Evolutionary conservation across 768 basidiomycete species (phyloP).

Genomic region (Calvatia gigantea): DNA sequence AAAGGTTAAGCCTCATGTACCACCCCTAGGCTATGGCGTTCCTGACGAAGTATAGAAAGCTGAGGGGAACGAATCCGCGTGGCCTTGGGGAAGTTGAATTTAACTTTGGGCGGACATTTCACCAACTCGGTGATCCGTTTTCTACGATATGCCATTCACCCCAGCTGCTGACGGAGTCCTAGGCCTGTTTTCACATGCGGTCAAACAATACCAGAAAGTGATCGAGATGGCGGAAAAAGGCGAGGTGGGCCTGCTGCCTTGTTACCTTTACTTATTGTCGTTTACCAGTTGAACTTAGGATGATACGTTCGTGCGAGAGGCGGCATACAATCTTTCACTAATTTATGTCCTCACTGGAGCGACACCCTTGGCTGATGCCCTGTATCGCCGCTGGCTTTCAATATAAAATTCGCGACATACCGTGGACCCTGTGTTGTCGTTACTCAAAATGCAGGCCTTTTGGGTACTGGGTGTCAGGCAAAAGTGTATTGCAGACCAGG

Average conservation of each 20-base stretch:
- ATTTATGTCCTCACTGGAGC: slow-evolving; percentile 82
- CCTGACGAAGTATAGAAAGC: slow-evolving; percentile 72
- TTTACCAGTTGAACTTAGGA: slow-evolving; percentile 23
- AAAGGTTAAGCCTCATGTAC: neutral
- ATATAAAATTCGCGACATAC: slow-evolving; percentile 39
- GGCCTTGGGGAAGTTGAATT: slow-evolving; percentile 79
- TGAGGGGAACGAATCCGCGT: slow-evolving; percentile 42
- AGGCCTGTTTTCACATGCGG: slow-evolving; percentile 83
- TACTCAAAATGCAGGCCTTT: too few species aligned
- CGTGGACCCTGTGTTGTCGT: neutral
- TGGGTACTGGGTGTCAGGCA: too few species aligned
- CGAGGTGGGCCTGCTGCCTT: neutral
- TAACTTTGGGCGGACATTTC: slow-evolving; percentile 91
- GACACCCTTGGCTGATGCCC: slow-evolving; percentile 58
- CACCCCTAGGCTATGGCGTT: slow-evolving; percentile 77
- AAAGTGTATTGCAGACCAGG: too few species aligned
- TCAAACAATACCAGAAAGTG: slow-evolving; percentile 79
- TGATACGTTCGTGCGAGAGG: slow-evolving; percentile 61
- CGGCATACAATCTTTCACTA: slow-evolving; percentile 85
- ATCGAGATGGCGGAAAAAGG: slow-evolving; percentile 54
- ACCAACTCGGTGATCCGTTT: slow-evolving; percentile 71
- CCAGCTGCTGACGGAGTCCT: neutral
- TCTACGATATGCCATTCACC: neutral
- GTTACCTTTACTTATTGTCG: neutral
- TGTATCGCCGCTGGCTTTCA: slow-evolving; percentile 83